phyloP scores from a whole-genome alignment of 78 protist species.

The Dictyostelium capitatum region DNA sequence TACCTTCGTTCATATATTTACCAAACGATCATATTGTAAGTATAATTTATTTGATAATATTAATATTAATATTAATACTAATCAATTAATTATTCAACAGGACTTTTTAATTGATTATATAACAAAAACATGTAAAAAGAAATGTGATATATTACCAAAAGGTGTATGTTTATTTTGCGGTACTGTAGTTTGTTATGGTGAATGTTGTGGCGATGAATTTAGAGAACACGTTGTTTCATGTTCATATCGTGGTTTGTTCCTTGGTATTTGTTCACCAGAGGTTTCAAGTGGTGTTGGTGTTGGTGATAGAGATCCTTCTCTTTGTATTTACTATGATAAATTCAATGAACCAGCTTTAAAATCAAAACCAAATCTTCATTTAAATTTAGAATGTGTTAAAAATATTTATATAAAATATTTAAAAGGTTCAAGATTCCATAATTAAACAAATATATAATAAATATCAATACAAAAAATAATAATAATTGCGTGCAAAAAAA shows the following conservation, averaged over 20 bases:
- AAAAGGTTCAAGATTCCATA: constrained; percentile 12
- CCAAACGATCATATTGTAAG: constrained; percentile 63
- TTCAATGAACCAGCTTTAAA: constrained; percentile 40
- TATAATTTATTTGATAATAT: not conserved
- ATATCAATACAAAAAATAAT: too few relatives aligned
- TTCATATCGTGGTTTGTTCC: not conserved
- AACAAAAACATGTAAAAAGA: constrained; percentile 23
- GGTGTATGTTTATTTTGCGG: constrained; percentile 73
- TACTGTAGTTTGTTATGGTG: constrained; percentile 19
- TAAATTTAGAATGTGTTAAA: not conserved
- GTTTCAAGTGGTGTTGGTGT: not conserved
- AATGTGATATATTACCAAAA: constrained; percentile 46
- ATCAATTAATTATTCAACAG: not conserved
- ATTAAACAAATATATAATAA: too few relatives aligned
- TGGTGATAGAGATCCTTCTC: not conserved
- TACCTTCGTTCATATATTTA: constrained; percentile 54
- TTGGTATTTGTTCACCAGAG: constrained; percentile 40
- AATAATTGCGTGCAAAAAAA: not conserved
- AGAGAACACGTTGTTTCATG: constrained; percentile 11
- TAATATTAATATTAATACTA: not conserved
- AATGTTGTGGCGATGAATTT: constrained; percentile 48
- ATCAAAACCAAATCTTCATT: constrained; percentile 54
- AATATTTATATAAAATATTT: constrained; percentile 41
- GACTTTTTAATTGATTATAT: constrained; percentile 44
- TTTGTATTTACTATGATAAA: constrained; percentile 45